Evolutionary conservation across 2,329 filamentous ascomycete species (phyloP).

Genomic region (Bipolaris zeicola): DNA sequence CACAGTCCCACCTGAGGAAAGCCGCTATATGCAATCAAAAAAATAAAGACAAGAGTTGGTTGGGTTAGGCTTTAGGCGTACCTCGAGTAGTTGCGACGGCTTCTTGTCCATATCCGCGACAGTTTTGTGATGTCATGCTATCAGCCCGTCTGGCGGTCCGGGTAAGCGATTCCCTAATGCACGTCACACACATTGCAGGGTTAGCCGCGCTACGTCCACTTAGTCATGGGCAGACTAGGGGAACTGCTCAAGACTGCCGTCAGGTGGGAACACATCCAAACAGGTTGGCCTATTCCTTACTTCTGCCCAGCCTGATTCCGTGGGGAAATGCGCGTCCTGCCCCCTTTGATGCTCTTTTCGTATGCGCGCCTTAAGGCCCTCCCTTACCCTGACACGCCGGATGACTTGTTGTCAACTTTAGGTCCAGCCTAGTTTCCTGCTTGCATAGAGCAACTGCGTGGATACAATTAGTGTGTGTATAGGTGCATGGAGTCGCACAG

Average conservation of each 20-base stretch:
- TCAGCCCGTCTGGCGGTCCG: background rate
- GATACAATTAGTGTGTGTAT: background rate
- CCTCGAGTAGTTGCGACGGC: slow-evolving; percentile 6
- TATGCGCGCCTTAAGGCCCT: background rate
- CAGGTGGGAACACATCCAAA: slow-evolving; percentile 3
- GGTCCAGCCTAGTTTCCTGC: background rate
- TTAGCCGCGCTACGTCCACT: slow-evolving; percentile 16
- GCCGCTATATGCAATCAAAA: slow-evolving; percentile 5
- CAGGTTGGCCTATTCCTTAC: background rate
- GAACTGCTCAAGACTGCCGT: background rate
- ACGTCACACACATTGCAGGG: slow-evolving; percentile 19
- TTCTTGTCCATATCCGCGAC: slow-evolving; percentile 6
- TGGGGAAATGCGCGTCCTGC: background rate
- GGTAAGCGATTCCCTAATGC: slow-evolving; percentile 16
- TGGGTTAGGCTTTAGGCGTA: slow-evolving; percentile 10
- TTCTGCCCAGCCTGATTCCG: background rate
- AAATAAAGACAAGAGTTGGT: background rate
- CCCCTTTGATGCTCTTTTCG: background rate
- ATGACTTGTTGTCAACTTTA: background rate
- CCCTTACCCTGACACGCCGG: background rate
- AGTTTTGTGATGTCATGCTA: slow-evolving; percentile 7
- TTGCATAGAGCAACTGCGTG: background rate
- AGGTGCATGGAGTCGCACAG: background rate
- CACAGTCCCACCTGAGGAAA: background rate
- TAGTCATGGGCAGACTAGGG: slow-evolving; percentile 6